Base-by-base conservation (phyloP, 2,329 filamentous ascomycete species). In the Phialophora tarda region DNA sequence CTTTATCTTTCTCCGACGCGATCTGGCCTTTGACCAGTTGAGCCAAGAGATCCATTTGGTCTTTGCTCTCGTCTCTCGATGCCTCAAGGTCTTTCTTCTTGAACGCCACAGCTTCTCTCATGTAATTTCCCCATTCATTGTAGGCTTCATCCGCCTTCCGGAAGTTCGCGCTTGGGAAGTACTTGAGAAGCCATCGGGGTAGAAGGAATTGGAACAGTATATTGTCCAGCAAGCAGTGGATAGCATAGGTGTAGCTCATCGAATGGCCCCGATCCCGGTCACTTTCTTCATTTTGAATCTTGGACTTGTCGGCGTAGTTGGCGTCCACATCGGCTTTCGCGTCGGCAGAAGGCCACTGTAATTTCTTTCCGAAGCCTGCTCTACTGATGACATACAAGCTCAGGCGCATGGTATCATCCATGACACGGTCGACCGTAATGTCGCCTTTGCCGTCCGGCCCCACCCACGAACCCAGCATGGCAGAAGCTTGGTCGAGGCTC, bases 311-410 rank as follows among this genome's bases (percentile, higher is more conserved):
- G 32, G 66, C 56, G 41, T 73, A 71, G 41, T 66, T 86, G 72
- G 85, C 85, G 55, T 77, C 79, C 68, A 82, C 75, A 12, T 68
- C 63, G 21, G 59, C 62, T 38, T 69, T 55, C 34, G 66, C 74
- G 53, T 81, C 77, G 77, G 91, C 84, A 30, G 89, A 88, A 0
- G 90, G 86, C 83, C 83, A 85, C 17, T 77, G 71, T 41, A 84
- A 76, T n/a, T 80, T 78, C 60, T 83, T 79, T 4, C 89, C 90
- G 74, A 93, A 93, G 0, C 91, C 91, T 62, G 91, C 89, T 67
- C 87, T 87, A 69, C 88, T 86, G 71, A 88, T 88, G 53, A 88
- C 82, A 72, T 86, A 83, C 53, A 88, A 74, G 62, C 83, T 84
- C 68, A 87, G 75, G 59, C 83, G 81, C 87, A 91, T 92, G 0